A percentile compares a stretch with the other conserved stretches of the same genome.
These are phyloP conservation scores for Melastoma malabathricum DNA, from an alignment of 345 rosid genomes.

Conservation along the genomic window DNA sequence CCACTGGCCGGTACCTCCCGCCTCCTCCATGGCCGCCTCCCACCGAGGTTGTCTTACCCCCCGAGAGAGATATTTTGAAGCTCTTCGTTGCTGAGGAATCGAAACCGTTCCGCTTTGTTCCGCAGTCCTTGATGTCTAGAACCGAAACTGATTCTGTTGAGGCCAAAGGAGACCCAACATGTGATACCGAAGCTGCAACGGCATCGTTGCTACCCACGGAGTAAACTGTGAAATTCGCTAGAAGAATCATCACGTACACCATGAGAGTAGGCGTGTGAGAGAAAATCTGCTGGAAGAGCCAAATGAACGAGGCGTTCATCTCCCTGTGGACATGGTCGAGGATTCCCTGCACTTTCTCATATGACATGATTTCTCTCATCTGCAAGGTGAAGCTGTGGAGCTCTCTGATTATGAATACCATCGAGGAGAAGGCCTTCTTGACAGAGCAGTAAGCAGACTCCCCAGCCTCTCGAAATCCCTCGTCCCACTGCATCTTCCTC, in stretches of 20 bases:
- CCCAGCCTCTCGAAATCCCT: conserved; percentile 24
- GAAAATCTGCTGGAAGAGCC: conserved; percentile 63
- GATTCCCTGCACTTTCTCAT: conserved; percentile 31
- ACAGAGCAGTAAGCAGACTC: conserved; percentile 37
- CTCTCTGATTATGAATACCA: conserved; percentile 57
- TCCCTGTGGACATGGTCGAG: conserved; percentile 33
- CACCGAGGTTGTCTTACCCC: no score
- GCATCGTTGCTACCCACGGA: conserved; percentile 31
- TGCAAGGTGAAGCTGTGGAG: conserved; percentile 41
- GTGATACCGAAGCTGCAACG: conserved; percentile 6
- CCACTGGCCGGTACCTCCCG: not conserved
- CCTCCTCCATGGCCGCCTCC: conserved; percentile 1
- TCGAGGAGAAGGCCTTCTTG: conserved; percentile 56
- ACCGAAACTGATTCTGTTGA: not conserved
- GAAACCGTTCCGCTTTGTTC: no score
- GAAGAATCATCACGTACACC: conserved; percentile 56
- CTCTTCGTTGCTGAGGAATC: no score
- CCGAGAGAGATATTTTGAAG: no score
- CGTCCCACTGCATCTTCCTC: conserved; percentile 33
- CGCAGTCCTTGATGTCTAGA: not conserved
- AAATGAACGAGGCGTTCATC: conserved; percentile 38
- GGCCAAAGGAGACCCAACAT: not conserved
- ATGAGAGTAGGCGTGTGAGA: conserved; percentile 56
- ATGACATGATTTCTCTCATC: conserved; percentile 16
- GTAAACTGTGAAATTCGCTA: conserved; percentile 52